Base-by-base conservation (phyloP, 495 filamentous ascomycete species). In the Podospora appendiculata region DNA sequence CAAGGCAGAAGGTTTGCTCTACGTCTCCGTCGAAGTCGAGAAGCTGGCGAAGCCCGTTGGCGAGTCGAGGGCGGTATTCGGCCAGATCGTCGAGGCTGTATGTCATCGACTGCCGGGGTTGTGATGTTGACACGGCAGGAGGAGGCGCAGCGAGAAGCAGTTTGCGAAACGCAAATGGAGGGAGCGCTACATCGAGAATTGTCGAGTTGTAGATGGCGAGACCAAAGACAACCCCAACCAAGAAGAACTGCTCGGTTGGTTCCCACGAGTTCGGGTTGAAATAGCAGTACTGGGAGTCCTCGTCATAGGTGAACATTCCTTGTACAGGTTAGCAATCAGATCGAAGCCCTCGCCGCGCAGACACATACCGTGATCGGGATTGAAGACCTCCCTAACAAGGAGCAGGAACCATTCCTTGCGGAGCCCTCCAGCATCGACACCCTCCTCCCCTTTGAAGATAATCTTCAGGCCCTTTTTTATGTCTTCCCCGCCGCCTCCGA, bases 171-270 rank as follows among this genome's bases (percentile, higher is more conserved):
- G 85, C 85, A 63, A 95, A 95, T n/a, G 92, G 90, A 5, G 91
- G 91, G 13, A 97, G 74, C 8, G 88, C 86, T 44, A 97, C 79
- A 61, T 97, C 91, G 6, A 97, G 76, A 58, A 97, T 96, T 2
- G 89, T 97, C 1, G 89, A 94, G 68, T 97, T 96, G 73, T 97
- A 95, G 58, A 97, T 95, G 16, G 91, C 91, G 19, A 97, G 78
- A 4, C 91, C 91, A 25, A 96, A 79, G 33, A 96, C 70, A 38
- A 90, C 88, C 19, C 91, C 91, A 44, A 97, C 88, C 42, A 97
- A 74, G 61, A 91, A 95, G 65, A 88, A 97, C 56, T 96, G 91
- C 61, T 96, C 89, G 8, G 92, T 92, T 0, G 89, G 90, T 65
- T 97, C 91, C 58, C 95, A 88, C 41, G 87, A 88, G 60, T 85